A percentile compares a stretch with the other conserved stretches of the same genome.
Conservation (phyloP, 352 stramenopile species). For the Peronospora farinosa region DNA sequence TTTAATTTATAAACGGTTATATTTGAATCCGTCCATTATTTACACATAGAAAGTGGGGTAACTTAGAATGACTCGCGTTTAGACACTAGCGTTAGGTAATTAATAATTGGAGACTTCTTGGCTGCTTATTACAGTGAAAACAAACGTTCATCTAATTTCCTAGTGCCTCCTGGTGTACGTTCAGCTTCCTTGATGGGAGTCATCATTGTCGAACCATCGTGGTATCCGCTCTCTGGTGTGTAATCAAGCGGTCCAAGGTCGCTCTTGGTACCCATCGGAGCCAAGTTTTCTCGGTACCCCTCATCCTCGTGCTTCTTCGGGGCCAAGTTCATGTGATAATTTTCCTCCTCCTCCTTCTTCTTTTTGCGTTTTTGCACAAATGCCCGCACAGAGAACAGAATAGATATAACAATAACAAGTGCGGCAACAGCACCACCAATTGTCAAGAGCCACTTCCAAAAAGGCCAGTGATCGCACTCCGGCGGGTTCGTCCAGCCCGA, state of each 20-base stretch:
- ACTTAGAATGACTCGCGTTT: neutral
- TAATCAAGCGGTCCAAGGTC: slow-evolving; percentile 26
- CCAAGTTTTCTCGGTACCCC: slow-evolving; percentile 19
- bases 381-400: slow-evolving; percentile 40
- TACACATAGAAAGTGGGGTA: too few relatives aligned
- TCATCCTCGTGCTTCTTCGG: slow-evolving; percentile 23
- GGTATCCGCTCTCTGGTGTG: slow-evolving; percentile 18
- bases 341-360: neutral
- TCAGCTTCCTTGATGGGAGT: slow-evolving; percentile 18
- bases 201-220: slow-evolving; percentile 9
- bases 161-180: slow-evolving; percentile 13
- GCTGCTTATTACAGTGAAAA: slow-evolving; percentile 21
- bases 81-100: neutral
- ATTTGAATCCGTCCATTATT: too few relatives aligned
- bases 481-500: slow-evolving; percentile 57
- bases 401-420: slow-evolving; percentile 31
- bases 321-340: neutral
- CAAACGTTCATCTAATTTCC: slow-evolving; percentile 30
- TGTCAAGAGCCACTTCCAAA: slow-evolving; percentile 56
- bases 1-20: too few relatives aligned
- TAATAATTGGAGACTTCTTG: neutral
- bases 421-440: slow-evolving; percentile 48
- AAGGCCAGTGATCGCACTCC: slow-evolving; percentile 40
- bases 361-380: slow-evolving; percentile 42
- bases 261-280: slow-evolving; percentile 22